Conservation (phyloP, 2,329 filamentous ascomycete species). For the Aspergillus arachidicola region DNA sequence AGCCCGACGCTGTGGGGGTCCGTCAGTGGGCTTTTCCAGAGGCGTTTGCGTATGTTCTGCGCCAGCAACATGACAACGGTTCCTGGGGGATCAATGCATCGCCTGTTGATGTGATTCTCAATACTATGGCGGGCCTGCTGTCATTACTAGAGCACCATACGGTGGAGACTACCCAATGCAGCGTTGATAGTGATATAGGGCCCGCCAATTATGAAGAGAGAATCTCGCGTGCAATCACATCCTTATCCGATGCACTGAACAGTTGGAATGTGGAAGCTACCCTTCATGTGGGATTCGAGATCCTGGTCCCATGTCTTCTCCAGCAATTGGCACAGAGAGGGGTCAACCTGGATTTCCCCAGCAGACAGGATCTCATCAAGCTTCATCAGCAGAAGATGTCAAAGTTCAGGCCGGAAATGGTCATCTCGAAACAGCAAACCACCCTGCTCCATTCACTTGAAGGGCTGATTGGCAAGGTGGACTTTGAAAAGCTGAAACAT, state of each 20-base stretch:
- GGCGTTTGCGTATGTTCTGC: constrained; percentile 33
- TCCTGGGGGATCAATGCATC: constrained; percentile 29
- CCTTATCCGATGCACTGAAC: too few relatives aligned
- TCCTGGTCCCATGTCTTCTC: constrained; percentile 35
- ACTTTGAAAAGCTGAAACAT: constrained; percentile 42
- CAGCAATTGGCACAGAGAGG: constrained; percentile 29
- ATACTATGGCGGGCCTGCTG: constrained; percentile 37
- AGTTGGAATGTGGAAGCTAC: constrained; percentile 28
- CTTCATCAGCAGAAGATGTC: constrained; percentile 29
- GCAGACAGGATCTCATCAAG: constrained; percentile 21
- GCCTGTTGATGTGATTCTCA: constrained; percentile 39
- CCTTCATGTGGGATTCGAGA: constrained; percentile 39
- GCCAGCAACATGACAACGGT: constrained; percentile 26
- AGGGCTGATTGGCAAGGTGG: constrained; percentile 40
- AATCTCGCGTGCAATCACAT: too few relatives aligned
- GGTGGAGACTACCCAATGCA: constrained; percentile 15
- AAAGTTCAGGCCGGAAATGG: constrained; percentile 28
- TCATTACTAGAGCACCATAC: constrained; percentile 23
- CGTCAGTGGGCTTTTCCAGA: constrained; percentile 35
- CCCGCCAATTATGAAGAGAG: too few relatives aligned
- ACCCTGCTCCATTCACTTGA: constrained; percentile 43
- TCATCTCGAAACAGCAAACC: constrained; percentile 27
- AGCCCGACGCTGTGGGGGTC: background rate
- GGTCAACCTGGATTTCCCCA: constrained; percentile 31
- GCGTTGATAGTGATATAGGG: too few relatives aligned